Evolutionary conservation across 345 rosid species (phyloP), one percentile per base, ranked within the genome.

Genomic region (Trapa incisa): DNA sequence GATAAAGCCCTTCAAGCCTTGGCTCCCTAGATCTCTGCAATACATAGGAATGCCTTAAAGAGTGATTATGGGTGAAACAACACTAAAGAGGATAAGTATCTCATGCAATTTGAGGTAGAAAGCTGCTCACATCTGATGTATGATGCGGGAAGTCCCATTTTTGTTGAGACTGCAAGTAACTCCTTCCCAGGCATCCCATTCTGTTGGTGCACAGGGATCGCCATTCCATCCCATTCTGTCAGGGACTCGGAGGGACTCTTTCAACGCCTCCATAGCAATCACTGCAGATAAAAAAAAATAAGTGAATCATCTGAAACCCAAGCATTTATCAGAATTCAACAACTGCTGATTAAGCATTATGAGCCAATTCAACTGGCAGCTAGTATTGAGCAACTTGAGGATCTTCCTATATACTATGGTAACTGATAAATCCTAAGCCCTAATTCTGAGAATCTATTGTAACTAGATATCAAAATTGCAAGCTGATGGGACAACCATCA

Each of bases 101-200:
- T 35, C 38, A 33, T 69, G 54, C 14, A 61, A 54, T 54, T 16
- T 7, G 47, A 65, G 15, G 9, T 12, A 41, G 47, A 33, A 57
- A 32, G 76, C 36, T 58, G 58, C 90, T 89, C 78, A 95, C 99
- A 95, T 86, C 76, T 95, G 90, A 71, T 86, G 84, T 65, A 95
- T 86, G 45, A 88, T 82, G 67, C 91, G 94, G 42, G 83, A 88
- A 73, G 86, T 80, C 73, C 80, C 89, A 66, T 79, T 72, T 72
- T 84, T 75, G 82, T 81, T 84, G 61, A 83, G 75, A 39, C 73
- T 87, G 72, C 99, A 95, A 41, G 87, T 81, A 70, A 91, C 91
- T 71, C 99, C 99, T 76, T 95, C 99, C 99, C 99, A 95, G 78
- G 98, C 96, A 76, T 89, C 91, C 99, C 99, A 95, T 64, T 70